A percentile compares a stretch with the other conserved stretches of the same genome.
phyloP scores from a whole-genome alignment of 768 basidiomycete species.

The Erythrobasidium yunnanense region DNA sequence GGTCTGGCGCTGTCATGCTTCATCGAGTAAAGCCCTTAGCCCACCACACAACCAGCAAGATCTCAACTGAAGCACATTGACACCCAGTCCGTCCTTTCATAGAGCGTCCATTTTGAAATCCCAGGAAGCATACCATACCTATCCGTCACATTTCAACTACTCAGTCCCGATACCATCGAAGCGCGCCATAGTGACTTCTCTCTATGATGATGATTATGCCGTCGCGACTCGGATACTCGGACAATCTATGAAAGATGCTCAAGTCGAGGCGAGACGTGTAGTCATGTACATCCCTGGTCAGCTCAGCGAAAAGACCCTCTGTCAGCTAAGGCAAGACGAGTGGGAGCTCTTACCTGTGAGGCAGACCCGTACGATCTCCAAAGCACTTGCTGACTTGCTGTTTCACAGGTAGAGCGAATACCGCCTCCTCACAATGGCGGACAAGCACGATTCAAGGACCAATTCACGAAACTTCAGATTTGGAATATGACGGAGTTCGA shows the following conservation, averaged over 20 bases:
- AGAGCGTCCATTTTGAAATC: no score
- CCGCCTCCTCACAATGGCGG: not conserved
- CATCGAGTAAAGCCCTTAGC: no score
- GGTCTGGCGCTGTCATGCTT: no score
- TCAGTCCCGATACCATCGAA: not conserved
- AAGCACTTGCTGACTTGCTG: not conserved
- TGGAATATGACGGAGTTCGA: slow-evolving; percentile 19
- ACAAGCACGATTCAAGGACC: not conserved
- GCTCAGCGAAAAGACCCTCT: not conserved
- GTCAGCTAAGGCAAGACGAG: not conserved
- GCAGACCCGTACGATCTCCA: not conserved
- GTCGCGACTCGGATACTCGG: not conserved
- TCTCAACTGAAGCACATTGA: no score
- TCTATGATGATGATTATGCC: slow-evolving; percentile 7
- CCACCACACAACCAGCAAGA: no score
- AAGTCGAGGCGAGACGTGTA: not conserved
- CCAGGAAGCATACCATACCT: no score
- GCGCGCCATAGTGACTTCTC: not conserved
- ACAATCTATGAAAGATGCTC: not conserved
- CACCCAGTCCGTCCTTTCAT: no score
- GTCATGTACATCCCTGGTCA: not conserved
- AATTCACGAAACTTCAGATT: slow-evolving; percentile 18
- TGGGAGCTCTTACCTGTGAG: not conserved
- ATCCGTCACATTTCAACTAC: not conserved
- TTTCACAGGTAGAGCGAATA: not conserved